Evolutionary conservation across 1,284 basidiomycete genomes (phyloP), one percentile per base, ranked within the genome.

Genomic region (Agroathelia rolfsii): DNA sequence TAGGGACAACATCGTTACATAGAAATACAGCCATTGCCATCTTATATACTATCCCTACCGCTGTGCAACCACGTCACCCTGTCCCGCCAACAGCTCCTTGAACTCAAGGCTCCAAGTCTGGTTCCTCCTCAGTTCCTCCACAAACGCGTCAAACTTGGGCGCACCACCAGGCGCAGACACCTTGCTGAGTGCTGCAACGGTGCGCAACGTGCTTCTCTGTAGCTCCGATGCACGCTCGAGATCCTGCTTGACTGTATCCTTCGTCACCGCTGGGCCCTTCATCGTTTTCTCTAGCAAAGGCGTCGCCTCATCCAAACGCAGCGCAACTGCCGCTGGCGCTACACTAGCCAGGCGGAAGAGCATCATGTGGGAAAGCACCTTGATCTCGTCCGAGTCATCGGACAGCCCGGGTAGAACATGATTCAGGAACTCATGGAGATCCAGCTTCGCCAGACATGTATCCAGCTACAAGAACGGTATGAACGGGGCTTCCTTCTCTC

Each of bases 171-270:
- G 55, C 10, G 67, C 66, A 17, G 55, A 52, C 28, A 81, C 70
- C 56, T 76, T 83, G 56, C 78, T 81, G 36, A 95, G 62, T n/a
- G 87, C 87, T 14, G 80, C 81, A 25, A 89, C 72, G 4, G 89
- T 88, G 21, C 92, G 66, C 44, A 94, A 65, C 7, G 88, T 84
- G 48, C 86, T 88, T 38, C 85, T 65, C 59, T 95, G 89, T 46
- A 95, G 66, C 58, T 96, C 93, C 15, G 83, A 83, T 2, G 89
- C 85, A 20, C 93, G 78, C 59, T 98, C 94, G 30, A 96, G 59
- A 47, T 99, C 94, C 58, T 97, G 94, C 61, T 96, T 96, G 40
- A 97, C 92, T 0, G 89, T 92, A 52, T 93, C 88, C 57, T 92
- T 92, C 37, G 84, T 88, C 28, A 89, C 76, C 8, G 81, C 81